phyloP scores from a whole-genome alignment of 108 stramenopile genomes.

The Skeletonema grethae region DNA sequence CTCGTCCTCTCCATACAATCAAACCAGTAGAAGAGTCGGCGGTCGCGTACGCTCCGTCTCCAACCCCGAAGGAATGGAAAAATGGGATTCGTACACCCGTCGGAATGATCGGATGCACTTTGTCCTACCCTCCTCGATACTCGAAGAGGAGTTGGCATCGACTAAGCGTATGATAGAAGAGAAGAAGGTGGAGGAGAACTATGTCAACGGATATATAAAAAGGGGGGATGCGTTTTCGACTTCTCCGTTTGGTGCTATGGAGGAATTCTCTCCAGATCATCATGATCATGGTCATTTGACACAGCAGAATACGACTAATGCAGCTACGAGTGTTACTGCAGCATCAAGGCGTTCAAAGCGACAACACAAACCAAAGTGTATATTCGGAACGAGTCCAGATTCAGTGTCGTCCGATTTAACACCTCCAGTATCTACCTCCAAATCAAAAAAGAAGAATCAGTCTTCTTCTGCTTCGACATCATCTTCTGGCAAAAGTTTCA shows the following conservation, averaged over 20 bases:
- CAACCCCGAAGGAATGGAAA: slow-evolving; percentile 92
- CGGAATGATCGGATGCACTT: slow-evolving; percentile 62
- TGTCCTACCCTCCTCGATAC: slow-evolving; percentile 71
- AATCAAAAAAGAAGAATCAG: slow-evolving; percentile 7
- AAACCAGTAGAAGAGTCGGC: background rate
- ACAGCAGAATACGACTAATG: background rate
- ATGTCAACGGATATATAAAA: background rate
- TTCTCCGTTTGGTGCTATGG: background rate
- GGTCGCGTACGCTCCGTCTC: slow-evolving; percentile 73
- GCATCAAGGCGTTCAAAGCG: background rate
- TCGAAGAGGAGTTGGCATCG: slow-evolving; percentile 81
- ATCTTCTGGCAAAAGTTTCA: background rate
- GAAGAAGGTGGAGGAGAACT: slow-evolving; percentile 24
- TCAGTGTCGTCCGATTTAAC: slow-evolving; percentile 10
- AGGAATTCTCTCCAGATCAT: background rate
- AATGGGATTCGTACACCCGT: slow-evolving; percentile 65
- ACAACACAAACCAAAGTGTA: slow-evolving; percentile 8
- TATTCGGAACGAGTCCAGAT: slow-evolving; percentile 27
- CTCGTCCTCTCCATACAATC: slow-evolving; percentile 5
- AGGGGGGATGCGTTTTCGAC: background rate
- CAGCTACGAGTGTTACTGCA: background rate
- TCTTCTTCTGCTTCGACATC: background rate
- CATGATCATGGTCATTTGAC: background rate
- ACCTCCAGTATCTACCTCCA: slow-evolving; percentile 5
- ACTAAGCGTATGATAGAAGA: slow-evolving; percentile 62